phyloP scores from a whole-genome alignment of 352 stramenopile genomes.

The Globisporangium apiculatum region DNA sequence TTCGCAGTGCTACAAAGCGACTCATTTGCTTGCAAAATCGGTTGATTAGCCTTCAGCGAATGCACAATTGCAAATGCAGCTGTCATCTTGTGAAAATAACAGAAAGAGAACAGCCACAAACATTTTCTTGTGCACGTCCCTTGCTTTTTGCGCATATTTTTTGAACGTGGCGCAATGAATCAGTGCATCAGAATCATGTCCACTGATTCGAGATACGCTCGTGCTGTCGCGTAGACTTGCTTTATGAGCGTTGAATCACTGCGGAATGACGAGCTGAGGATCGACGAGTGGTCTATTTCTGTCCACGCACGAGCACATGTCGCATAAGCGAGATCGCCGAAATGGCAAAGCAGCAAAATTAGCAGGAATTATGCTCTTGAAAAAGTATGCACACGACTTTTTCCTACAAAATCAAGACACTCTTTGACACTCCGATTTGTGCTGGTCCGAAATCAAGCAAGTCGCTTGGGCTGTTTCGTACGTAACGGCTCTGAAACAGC shows the following conservation, averaged over 20 bases:
- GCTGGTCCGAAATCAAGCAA: too few relatives aligned
- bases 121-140: slow-evolving; percentile 4
- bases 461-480: too few relatives aligned
- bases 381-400: too few relatives aligned
- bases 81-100: not conserved
- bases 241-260: not conserved
- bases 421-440: too few relatives aligned
- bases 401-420: not conserved
- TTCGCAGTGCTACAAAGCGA: too few relatives aligned
- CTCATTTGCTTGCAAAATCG: too few relatives aligned
- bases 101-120: not conserved
- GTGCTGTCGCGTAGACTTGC: not conserved
- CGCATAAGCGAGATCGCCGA: not conserved
- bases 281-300: not conserved
- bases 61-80: too few relatives aligned
- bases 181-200: not conserved
- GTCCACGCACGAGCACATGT: not conserved
- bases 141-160: not conserved
- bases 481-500: too few relatives aligned
- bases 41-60: too few relatives aligned
- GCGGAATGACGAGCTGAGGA: not conserved
- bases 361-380: too few relatives aligned
- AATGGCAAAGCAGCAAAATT: not conserved
- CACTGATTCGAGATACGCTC: not conserved
- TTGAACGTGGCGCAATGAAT: not conserved